Evolutionary conservation across 139 green algal genomes (phyloP).

Genomic region (Ettlia oleoabundans): DNA sequence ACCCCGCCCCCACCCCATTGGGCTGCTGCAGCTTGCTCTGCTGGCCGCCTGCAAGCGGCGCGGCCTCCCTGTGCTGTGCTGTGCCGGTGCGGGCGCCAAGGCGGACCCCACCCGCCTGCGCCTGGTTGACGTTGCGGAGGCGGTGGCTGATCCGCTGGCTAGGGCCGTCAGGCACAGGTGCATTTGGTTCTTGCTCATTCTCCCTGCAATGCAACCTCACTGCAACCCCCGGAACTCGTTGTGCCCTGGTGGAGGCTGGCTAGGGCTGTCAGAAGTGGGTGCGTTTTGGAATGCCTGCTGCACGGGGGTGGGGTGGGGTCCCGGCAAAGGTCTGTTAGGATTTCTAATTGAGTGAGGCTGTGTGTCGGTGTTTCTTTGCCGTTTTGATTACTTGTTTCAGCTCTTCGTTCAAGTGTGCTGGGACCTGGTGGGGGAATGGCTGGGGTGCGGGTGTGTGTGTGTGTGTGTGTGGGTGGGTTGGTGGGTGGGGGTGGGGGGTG

Average conservation of each 20-base stretch:
- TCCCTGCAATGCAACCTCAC: too few species aligned
- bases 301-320: too few species aligned
- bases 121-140: constrained; percentile 89
- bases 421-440: neutral
- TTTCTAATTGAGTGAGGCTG: too few species aligned
- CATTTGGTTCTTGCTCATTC: neutral
- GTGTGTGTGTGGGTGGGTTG: neutral
- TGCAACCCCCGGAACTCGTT: too few species aligned
- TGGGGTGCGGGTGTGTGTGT: neutral
- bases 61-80: constrained; percentile 81
- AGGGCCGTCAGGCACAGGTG: constrained; percentile 77
- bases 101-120: constrained; percentile 93
- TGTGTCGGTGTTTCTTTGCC: too few species aligned
- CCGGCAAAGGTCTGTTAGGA: too few species aligned
- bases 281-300: too few species aligned
- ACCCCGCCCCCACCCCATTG: neutral
- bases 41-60: constrained; percentile 83
- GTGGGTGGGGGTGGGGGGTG: neutral
- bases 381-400: too few species aligned
- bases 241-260: too few species aligned
- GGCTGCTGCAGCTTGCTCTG: constrained; percentile 72
- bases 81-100: constrained; percentile 88
- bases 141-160: constrained; percentile 81
- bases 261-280: too few species aligned
- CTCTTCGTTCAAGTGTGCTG: too few species aligned